Base-by-base conservation (phyloP, 2,329 filamentous ascomycete genomes). In the Curvularia verruculosa region DNA sequence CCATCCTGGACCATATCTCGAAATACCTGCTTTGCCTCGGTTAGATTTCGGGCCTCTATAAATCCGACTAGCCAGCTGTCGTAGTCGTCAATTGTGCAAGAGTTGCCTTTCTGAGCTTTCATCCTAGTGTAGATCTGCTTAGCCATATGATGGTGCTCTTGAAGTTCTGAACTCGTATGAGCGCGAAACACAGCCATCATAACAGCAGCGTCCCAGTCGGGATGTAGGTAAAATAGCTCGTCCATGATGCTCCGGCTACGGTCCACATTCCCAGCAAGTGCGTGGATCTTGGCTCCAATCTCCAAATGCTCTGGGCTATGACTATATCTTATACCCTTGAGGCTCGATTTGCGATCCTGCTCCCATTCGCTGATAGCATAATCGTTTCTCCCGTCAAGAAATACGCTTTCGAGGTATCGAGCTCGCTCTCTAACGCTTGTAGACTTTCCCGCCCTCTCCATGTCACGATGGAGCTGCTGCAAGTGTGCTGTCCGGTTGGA, bases 1-100 rank as follows among this genome's bases (percentile, higher is more conserved):
- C 77, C 77, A 55, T 77, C 72, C 7, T 84, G 85, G 87, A 96
- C 92, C 92, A 96, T 96, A 73, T 96, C 91, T 65, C 89, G 90
- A 74, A 96, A 96, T 0, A 91, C 86, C 51, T 86, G 85, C 52
- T 94, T 82, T 0, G 90, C 91, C 58, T 87, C 83, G 58, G 89
- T 84, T 5, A 85, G 81, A 56, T 87, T 82, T 51, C 86, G 84
- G 6, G 85, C 83, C 21, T 87, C 81, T 24, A 96, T 78, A 68
- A 96, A 91, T 43, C 84, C 85, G 19, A 88, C 83, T 45, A 89
- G 87, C 34, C 93, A 83, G 58, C 84, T 80, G 72, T 96, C 92
- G 66, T 93, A 96, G 69, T 96, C 89, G 18, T 86, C 79, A 68
- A 93, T 87, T 3, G 81, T 84, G 78, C 92, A 88, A 0, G 81